Evolutionary conservation across 2,329 filamentous ascomycete species (phyloP), one percentile per base, ranked within the genome.

Genomic region (Zarea fungicola): DNA sequence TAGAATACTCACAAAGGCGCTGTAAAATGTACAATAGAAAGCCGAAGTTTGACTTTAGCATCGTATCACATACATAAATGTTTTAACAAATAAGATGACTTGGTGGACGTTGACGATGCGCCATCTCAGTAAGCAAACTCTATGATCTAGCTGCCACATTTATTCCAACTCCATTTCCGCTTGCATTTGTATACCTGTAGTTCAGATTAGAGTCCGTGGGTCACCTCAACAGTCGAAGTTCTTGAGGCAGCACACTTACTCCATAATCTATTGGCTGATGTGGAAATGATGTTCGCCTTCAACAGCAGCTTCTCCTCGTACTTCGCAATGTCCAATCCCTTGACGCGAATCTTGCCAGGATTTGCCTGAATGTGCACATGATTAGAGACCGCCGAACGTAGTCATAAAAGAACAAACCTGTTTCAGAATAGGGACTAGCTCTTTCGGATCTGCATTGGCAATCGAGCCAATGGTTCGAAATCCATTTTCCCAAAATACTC

Each of bases 401-500:
- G 10, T 11, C n/a, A 18, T 14, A 39, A 5, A 16, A 1, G 31
- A 21, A 29, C 40, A 28, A 23, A 39, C 82, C 74, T 87, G 83
- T 71, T 87, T 77, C 43, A 91, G 68, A n/a, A 90, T 69, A 6
- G 85, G 84, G 2, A 89, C 71, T 21, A 90, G 69, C 54, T 87
- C 85, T 52, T 75, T 75, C 0, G 82, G 76, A 52, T 85, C 77
- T 1, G 85, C 84, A 55, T 85, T 85, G 5, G 86, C 84, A 41
- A 91, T 71, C 3, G 79, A 74, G 29, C 81, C 80, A 23, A 89
- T 69, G 21, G 78, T 84, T 58, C 80, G 83, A 59, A 85, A 85
- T 2, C 87, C 87, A 61, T 85, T 89, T 49, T 90, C 87, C 74
- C 85, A 87, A 53, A 91, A 85, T 6, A 89, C 72, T 13, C 78